These are phyloP conservation scores for Daedaleopsis sinensis DNA, from an alignment of 768 basidiomycete species.

Conservation along the genomic window DNA sequence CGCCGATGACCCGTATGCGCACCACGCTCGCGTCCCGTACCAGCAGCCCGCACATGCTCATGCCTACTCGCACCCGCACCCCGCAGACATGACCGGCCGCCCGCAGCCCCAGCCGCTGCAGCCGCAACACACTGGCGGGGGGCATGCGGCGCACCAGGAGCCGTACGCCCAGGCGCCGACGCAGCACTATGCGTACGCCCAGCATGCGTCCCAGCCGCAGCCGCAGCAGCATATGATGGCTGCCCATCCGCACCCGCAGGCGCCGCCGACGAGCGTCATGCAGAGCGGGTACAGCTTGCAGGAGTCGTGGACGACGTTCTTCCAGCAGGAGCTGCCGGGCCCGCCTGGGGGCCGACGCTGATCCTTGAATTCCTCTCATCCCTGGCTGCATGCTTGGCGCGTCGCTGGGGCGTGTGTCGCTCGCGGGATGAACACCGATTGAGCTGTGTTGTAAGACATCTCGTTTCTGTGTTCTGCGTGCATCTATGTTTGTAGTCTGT, in stretches of 20 bases:
- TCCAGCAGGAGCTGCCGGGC: constrained; percentile 41
- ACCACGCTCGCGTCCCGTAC: not conserved
- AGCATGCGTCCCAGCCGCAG: constrained; percentile 8
- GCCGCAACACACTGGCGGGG: constrained; percentile 13
- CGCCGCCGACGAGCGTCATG: constrained; percentile 41
- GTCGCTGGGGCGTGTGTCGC: no score
- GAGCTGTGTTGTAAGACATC: no score
- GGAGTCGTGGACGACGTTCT: constrained; percentile 74
- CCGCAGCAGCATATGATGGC: constrained; percentile 17
- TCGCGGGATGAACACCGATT: no score
- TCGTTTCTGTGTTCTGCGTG: not conserved
- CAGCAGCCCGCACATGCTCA: constrained; percentile 1
- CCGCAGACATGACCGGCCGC: not conserved
- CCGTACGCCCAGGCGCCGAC: constrained; percentile 30
- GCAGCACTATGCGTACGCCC: constrained; percentile 23
- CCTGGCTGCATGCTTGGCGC: no score
- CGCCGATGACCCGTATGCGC: not conserved
- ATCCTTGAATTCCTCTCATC: no score
- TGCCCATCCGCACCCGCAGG: constrained; percentile 15
- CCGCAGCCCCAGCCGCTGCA: constrained; percentile 5
- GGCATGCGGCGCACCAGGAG: constrained; percentile 1
- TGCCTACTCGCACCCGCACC: constrained; percentile 2
- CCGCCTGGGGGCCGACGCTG: constrained; percentile 9
- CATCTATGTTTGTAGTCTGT: not conserved
- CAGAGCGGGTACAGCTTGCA: constrained; percentile 62